Base-by-base conservation (phyloP, 2,329 filamentous ascomycete genomes). In the Cercospora sp. region DNA sequence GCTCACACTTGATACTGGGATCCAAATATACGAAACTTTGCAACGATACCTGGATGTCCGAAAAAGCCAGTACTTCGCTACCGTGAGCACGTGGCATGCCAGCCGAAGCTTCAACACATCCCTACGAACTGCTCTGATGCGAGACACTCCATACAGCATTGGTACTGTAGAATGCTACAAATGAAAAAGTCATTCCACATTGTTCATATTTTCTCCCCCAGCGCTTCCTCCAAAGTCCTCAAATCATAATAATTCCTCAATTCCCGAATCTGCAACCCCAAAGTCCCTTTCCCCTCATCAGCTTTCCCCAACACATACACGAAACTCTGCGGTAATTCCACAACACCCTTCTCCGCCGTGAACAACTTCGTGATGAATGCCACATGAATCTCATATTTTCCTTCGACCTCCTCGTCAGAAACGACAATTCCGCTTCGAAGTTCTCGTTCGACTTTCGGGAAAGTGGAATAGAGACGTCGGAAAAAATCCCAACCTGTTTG, bases 191-290 rank as follows among this genome's bases (percentile, higher is more conserved):
- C 36, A 13, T n/a, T n/a, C 18, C 5, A 26, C 2, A 3, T 40
- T 13, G 7, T 12, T 58, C 53, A 58, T 5, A 23, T 4, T 28
- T 31, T 8, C n/a, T 60, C 23, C 18, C 51, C 42, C 26, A 69
- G 12, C 2, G 64, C 69, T 10, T 45, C 55, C 42, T 71, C 69
- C 64, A 69, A 13, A 16, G 57, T 64, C 45, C 60, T 58, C 65
- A 71, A 45, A 63, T 71, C 69, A 60, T 71, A 69, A 48, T 67
- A 71, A 45, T 67, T 69, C 59, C 69, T 64, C 61, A 71, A 65
- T 42, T 67, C 67, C 51, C 62, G 33, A 45, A 69, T 58, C 55
- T 71, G 69, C 33, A 63, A 59, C 23, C 67, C 67, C 36, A 60
- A 18, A 10, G 60, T 68, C 12, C 67, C 67, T 31, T 64, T 69